These are phyloP conservation scores for Exserohilum turcica DNA, from an alignment of 2,329 filamentous ascomycete species.

Conservation along the genomic window DNA sequence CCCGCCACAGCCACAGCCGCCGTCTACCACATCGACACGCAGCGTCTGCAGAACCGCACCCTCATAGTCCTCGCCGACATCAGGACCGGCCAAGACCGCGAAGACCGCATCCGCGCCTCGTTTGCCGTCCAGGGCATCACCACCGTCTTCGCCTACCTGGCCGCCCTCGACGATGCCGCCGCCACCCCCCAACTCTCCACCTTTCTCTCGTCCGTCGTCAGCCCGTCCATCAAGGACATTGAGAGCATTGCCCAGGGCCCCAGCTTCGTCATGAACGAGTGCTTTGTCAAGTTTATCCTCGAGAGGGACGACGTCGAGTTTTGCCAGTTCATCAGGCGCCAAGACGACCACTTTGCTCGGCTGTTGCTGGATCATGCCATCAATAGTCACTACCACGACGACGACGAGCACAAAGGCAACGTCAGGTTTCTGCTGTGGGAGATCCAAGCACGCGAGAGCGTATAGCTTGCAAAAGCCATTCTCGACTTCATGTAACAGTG, in stretches of 20 bases:
- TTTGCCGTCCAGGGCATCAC: constrained; percentile 13
- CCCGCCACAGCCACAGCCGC: neutral
- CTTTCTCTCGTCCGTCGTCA: constrained; percentile 23
- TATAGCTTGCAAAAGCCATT: constrained; percentile 8
- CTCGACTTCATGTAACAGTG: neutral
- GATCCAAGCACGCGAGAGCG: constrained; percentile 23
- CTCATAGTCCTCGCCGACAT: constrained; percentile 26
- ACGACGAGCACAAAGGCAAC: constrained; percentile 26
- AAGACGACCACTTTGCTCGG: constrained; percentile 25
- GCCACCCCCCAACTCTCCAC: constrained; percentile 14
- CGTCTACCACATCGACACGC: constrained; percentile 25
- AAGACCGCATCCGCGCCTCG: constrained; percentile 19
- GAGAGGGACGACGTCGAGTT: constrained; percentile 24
- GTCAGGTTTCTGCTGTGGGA: constrained; percentile 32
- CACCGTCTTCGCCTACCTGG: constrained; percentile 27
- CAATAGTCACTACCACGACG: constrained; percentile 18
- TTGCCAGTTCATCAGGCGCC: constrained; percentile 28
- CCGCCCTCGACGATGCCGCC: constrained; percentile 11
- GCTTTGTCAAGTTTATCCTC: constrained; percentile 27
- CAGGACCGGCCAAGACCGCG: constrained; percentile 21
- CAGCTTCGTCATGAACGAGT: constrained; percentile 27
- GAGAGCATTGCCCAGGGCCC: constrained; percentile 21
- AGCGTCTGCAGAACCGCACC: constrained; percentile 15
- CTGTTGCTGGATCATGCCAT: constrained; percentile 30
- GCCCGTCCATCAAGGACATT: constrained; percentile 24